phyloP scores from a whole-genome alignment of 2,329 filamentous ascomycete genomes.

The Lizonia empirigonia region DNA sequence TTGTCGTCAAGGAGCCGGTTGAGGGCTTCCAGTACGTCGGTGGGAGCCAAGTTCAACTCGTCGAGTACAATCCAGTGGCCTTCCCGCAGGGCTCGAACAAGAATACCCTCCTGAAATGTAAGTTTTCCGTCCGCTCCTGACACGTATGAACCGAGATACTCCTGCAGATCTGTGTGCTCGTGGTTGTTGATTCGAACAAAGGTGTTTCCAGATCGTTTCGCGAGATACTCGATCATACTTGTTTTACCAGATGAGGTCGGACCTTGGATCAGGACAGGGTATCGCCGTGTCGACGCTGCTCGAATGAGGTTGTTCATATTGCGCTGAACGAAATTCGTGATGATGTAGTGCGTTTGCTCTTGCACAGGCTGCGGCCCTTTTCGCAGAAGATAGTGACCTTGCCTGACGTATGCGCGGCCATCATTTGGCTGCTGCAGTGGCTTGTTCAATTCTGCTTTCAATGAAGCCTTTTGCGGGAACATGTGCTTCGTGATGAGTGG shows the following conservation, averaged over 20 bases:
- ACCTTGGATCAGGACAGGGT: slow-evolving; percentile 93
- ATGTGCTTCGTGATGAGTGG: slow-evolving; percentile 83
- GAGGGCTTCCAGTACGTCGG: slow-evolving; percentile 93
- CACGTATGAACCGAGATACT: slow-evolving; percentile 94
- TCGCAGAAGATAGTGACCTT: slow-evolving; percentile 89
- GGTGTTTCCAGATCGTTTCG: slow-evolving; percentile 94
- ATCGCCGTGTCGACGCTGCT: slow-evolving; percentile 87
- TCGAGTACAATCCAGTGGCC: slow-evolving; percentile 99
- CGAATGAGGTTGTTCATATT: slow-evolving; percentile 94
- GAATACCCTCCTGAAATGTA: slow-evolving; percentile 87
- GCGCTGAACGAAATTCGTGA: slow-evolving; percentile 91
- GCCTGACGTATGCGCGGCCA: slow-evolving; percentile 77
- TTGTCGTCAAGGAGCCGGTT: slow-evolving; percentile 97
- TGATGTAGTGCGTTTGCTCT: slow-evolving; percentile 88
- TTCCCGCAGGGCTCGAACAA: slow-evolving; percentile 89
- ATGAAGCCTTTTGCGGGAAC: slow-evolving; percentile 71
- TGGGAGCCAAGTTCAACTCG: slow-evolving; percentile 94
- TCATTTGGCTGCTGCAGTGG: slow-evolving; percentile 78
- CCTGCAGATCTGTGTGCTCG: slow-evolving; percentile 96
- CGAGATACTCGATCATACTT: slow-evolving; percentile 98
- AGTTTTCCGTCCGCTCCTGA: slow-evolving; percentile 85
- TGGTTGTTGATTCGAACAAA: slow-evolving; percentile 99
- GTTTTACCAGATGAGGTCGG: slow-evolving; percentile 98
- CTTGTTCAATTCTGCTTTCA: slow-evolving; percentile 75
- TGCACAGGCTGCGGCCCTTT: slow-evolving; percentile 71